These are phyloP conservation scores for Lagerstroemia speciosa DNA, from an alignment of 345 rosid species.

Conservation along the genomic window DNA sequence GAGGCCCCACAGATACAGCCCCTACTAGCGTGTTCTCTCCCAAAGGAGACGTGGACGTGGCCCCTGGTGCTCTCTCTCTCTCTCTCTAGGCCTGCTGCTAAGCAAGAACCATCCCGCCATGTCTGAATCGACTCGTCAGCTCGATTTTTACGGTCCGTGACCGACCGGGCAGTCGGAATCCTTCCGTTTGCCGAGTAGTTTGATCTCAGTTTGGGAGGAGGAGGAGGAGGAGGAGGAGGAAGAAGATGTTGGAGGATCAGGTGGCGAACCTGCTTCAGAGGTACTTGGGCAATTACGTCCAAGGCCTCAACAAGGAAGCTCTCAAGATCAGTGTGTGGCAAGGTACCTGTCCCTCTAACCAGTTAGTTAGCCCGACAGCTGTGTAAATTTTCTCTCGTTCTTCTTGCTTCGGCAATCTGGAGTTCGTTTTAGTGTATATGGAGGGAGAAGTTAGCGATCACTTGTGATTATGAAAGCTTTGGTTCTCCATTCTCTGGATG, in stretches of 20 bases:
- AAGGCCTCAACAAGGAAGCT: constrained; percentile 85
- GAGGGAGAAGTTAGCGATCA: not conserved
- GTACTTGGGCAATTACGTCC: constrained; percentile 83
- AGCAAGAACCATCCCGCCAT: not conserved
- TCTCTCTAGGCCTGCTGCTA: not conserved
- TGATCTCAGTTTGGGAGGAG: not conserved
- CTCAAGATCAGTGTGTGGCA: constrained; percentile 96
- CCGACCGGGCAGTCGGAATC: not conserved
- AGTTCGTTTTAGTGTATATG: not conserved
- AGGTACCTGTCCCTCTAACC: constrained; percentile 30
- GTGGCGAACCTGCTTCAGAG: constrained; percentile 81
- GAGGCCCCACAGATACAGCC: not conserved
- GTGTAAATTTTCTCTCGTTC: not conserved
- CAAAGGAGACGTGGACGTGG: not conserved
- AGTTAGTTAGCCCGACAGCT: not conserved
- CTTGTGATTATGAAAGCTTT: not conserved
- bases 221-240: not conserved
- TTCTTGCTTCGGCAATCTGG: not conserved
- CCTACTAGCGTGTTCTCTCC: not conserved
- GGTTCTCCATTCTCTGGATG: not conserved
- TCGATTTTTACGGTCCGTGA: not conserved
- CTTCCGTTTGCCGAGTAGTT: not conserved
- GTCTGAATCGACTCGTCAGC: not conserved
- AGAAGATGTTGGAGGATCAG: constrained; percentile 96
- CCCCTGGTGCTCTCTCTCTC: not conserved